phyloP scores from a whole-genome alignment of 1,284 basidiomycete species.

The Microbotryum lychnidis-dioicae region DNA sequence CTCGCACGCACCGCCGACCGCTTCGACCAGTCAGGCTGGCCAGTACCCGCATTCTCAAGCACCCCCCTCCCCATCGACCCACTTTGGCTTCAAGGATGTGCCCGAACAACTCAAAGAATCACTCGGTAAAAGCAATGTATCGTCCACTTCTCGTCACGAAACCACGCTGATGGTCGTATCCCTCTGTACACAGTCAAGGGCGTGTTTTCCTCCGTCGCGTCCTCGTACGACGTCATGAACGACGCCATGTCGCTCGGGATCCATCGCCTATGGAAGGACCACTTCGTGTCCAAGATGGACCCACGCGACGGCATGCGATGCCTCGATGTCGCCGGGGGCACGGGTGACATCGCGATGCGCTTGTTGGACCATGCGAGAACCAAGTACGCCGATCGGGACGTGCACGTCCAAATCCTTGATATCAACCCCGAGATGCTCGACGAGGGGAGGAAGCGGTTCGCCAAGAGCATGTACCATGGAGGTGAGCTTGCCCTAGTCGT shows the following conservation, averaged over 20 bases:
- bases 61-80: constrained; percentile 33
- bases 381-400: constrained; percentile 77
- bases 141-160: neutral
- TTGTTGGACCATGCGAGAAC: constrained; percentile 87
- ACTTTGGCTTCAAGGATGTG: constrained; percentile 45
- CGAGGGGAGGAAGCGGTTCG: constrained; percentile 83
- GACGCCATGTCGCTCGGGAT: constrained; percentile 95
- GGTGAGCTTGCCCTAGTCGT: constrained; percentile 52
- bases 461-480: constrained; percentile 92
- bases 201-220: constrained; percentile 93
- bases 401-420: constrained; percentile 83
- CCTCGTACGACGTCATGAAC: constrained; percentile 85
- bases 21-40: too few relatives aligned
- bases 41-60: neutral
- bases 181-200: constrained; percentile 54
- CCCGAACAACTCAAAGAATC: constrained; percentile 45
- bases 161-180: neutral
- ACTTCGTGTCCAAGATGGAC: constrained; percentile 63
- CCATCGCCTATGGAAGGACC: constrained; percentile 95
- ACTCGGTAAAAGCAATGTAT: constrained; percentile 41
- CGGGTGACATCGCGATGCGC: constrained; percentile 91
- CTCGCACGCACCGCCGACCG: too few relatives aligned
- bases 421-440: constrained; percentile 93
- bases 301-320: constrained; percentile 58
- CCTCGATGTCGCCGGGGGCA: constrained; percentile 95